Base-by-base conservation (phyloP, 2,329 filamentous ascomycete genomes). In the Aaosphaeria pasadenensis region DNA sequence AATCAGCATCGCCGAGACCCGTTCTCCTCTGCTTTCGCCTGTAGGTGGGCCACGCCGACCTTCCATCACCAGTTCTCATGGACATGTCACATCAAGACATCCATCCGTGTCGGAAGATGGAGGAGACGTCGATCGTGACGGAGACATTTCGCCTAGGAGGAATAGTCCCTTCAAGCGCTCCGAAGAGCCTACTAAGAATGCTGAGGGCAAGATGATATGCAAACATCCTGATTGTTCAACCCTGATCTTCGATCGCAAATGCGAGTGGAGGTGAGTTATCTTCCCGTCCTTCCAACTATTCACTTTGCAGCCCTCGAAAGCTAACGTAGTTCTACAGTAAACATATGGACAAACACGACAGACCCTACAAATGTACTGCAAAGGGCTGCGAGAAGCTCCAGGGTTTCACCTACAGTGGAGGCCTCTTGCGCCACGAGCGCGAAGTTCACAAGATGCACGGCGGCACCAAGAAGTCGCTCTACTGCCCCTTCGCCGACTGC, bases 341-440 rank as follows among this genome's bases (percentile, higher is more conserved):
- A 74, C 92, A 97, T 69, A 96, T 96, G 91, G 92, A 97, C 74
- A 96, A 96, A 69, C 92, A 97, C 68, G 91, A 96, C 59, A 82
- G 92, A 9, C 92, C 92, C 1, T 97, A 96, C 67, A 88, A 91
- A 62, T 97, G 92, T 70, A 79, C 77, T 24, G 85, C 87, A 39
- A 79, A 83, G n/a, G 88, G 87, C 35, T 96, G 92, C 71, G 89
- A 92, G 62, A 96, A 96, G 62, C 81, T 96, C 0, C 88, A 89
- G 45, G 92, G 92, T 1, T 97, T 97, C 70, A 97, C 92, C 1
- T 97, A 97, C 67, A 92, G 89, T 0, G 92, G 92, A 11, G 92
- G 92, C 4, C 82, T 97, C 0, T 74, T 95, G 13, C 82, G 92
- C 41, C 92, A 97, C 72, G 88, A 96, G 71, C 86, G 92, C 54